Conservation (phyloP, 129 eudicot genomes). For the Pittosporum tobira region DNA sequence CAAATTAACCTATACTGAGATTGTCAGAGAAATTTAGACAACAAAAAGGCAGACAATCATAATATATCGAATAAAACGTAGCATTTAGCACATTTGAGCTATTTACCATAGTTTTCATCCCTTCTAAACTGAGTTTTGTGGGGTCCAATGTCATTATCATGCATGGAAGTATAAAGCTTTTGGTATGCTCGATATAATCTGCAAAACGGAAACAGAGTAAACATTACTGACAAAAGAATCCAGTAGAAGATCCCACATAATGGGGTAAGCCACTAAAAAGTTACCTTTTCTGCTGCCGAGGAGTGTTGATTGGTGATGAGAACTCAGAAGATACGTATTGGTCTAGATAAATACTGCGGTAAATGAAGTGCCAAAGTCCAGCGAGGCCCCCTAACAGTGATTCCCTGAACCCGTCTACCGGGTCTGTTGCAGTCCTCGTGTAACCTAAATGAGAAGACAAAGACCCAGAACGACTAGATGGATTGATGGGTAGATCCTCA, state of each 20-base stretch:
- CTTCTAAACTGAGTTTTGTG: conserved; percentile 96
- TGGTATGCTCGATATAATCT: conserved; percentile 89
- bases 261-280: background rate
- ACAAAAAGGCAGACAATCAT: background rate
- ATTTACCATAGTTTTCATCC: conserved; percentile 80
- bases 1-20: background rate
- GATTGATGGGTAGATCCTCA: conserved; percentile 64
- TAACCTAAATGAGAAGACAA: conserved; percentile 45
- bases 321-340: conserved; percentile 92
- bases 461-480: conserved; percentile 51
- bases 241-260: background rate
- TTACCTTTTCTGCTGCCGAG: conserved; percentile 80
- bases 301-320: conserved; percentile 65
- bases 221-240: background rate
- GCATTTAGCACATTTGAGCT: background rate
- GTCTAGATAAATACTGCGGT: conserved; percentile 75
- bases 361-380: conserved; percentile 95
- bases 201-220: conserved; percentile 15
- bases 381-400: conserved; percentile 69
- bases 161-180: conserved; percentile 81
- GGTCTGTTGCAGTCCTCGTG: conserved; percentile 25
- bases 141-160: conserved; percentile 69
- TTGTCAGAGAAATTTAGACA: background rate
- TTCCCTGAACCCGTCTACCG: conserved; percentile 35
- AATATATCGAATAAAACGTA: too few relatives aligned